phyloP scores from a whole-genome alignment of 2,329 filamentous ascomycete genomes.

The Coniochaeta sp. region DNA sequence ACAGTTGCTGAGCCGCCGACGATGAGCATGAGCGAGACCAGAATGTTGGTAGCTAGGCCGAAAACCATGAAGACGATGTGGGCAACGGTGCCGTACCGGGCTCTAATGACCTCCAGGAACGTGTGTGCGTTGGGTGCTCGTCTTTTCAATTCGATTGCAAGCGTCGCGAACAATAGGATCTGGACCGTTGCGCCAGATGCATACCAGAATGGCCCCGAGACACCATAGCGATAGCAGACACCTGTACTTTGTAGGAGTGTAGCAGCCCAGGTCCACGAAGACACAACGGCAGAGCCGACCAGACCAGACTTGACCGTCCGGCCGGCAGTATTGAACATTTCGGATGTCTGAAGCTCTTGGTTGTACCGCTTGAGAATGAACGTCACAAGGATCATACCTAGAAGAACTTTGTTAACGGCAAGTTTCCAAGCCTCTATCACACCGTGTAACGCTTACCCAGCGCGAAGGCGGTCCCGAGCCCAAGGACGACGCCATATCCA shows the following conservation, averaged over 20 bases:
- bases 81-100: constrained; percentile 64
- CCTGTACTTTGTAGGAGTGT: constrained; percentile 71
- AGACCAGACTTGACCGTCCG: constrained; percentile 84
- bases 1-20: constrained; percentile 77
- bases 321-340: constrained; percentile 88
- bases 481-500: constrained; percentile 73
- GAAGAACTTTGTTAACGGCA: not conserved
- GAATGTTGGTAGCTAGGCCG: constrained; percentile 74
- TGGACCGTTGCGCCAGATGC: constrained; percentile 72
- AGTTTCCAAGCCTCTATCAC: not conserved
- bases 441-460: constrained; percentile 34
- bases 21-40: constrained; percentile 84
- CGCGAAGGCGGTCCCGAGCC: constrained; percentile 67
- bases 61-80: constrained; percentile 79
- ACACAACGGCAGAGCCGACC: constrained; percentile 84
- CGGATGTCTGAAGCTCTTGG: constrained; percentile 73
- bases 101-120: constrained; percentile 76
- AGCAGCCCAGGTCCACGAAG: constrained; percentile 89
- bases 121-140: constrained; percentile 81
- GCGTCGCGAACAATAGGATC: constrained; percentile 81
- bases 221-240: constrained; percentile 76
- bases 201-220: constrained; percentile 55
- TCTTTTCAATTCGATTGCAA: constrained; percentile 84
- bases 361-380: constrained; percentile 31
- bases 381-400: constrained; percentile 29